Base-by-base conservation (phyloP, 495 filamentous ascomycete species). In the Lindgomyces ingoldianus region DNA sequence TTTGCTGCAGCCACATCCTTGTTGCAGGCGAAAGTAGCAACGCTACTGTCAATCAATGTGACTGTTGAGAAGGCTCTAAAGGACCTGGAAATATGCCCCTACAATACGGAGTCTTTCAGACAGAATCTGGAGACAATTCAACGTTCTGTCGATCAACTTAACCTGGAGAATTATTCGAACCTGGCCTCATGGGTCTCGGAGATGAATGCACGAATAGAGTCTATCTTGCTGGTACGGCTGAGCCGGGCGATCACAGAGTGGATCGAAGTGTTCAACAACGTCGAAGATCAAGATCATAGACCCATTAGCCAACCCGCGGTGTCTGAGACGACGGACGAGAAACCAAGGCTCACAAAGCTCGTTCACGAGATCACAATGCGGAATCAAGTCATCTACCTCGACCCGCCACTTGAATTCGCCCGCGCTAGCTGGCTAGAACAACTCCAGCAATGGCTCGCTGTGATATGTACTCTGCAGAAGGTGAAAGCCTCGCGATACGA, bases 401-500 rank as follows among this genome's bases (percentile, higher is more conserved):
- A 96, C 48, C 94, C 94, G 1, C 94, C 94, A 14, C 79, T 96
- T 18, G 91, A 96, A 72, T 95, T 84, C 75, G 93, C 94, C 30
- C 84, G 93, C 56, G 92, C 93, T 11, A 94, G 88, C 73, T 99
- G 95, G 95, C 89, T 96, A 67, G 83, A 83, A 6, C 92, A 98
- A 68, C 83, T 99, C 54, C 92, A 97, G 66, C 84, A 89, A 25
- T 98, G 94, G 93, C 83, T 99, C 39, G 92, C 89, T 27, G 83
- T 94, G 60, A 88, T 95, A 60, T 97, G 94, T 77, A 93, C 92
- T 70, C 83, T 98, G 18, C 89, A 88, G 56, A 92, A 90, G 74
- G 88, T 99, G 70, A 92, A 96, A 74, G 91, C 94, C 0, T 93
- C 93, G 16, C 87, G 95, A 54, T 99, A 97, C 74, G 88, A 96